These are phyloP conservation scores for Mortierella sp. DNA, from an alignment of 371 early-diverging fungal genomes.

Conservation along the genomic window DNA sequence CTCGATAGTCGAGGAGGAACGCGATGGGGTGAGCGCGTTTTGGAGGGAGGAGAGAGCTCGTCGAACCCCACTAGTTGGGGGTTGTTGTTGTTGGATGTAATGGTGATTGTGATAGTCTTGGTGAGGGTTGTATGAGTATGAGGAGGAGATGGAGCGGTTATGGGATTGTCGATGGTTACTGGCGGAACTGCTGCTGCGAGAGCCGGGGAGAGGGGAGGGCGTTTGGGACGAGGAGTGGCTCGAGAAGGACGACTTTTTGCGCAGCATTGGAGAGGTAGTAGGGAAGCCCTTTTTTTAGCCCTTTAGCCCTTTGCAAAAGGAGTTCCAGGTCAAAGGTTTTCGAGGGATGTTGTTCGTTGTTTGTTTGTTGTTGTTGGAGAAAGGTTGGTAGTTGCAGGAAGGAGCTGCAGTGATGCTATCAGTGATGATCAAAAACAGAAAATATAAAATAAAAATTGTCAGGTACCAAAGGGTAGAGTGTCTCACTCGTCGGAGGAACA, in stretches of 20 bases:
- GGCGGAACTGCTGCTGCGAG: slow-evolving; percentile 28
- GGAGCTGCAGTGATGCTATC: neutral
- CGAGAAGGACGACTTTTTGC: slow-evolving; percentile 41
- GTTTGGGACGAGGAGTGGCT: slow-evolving; percentile 18
- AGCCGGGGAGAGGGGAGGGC: slow-evolving; percentile 18
- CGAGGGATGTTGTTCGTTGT: neutral
- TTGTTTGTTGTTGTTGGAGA: neutral
- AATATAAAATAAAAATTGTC: neutral
- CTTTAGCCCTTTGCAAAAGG: neutral
- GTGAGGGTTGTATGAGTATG: neutral
- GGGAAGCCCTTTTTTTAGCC: neutral
- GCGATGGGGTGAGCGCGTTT: slow-evolving; percentile 31
- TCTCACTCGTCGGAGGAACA: neutral
- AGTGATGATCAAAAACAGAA: neutral
- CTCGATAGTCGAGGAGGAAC: slow-evolving; percentile 10
- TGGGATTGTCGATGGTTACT: slow-evolving; percentile 5
- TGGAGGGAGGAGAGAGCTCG: slow-evolving; percentile 35
- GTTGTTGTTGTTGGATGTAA: neutral
- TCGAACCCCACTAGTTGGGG: slow-evolving; percentile 27
- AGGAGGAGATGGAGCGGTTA: neutral
- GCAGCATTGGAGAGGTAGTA: slow-evolving; percentile 29
- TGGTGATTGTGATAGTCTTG: neutral
- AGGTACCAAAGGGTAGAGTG: neutral
- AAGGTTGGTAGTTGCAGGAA: neutral
- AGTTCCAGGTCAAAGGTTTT: neutral